Evolutionary conservation across 208 protist species (phyloP), one percentile per base, ranked within the genome.

Genomic region (Porcisia deanei): DNA sequence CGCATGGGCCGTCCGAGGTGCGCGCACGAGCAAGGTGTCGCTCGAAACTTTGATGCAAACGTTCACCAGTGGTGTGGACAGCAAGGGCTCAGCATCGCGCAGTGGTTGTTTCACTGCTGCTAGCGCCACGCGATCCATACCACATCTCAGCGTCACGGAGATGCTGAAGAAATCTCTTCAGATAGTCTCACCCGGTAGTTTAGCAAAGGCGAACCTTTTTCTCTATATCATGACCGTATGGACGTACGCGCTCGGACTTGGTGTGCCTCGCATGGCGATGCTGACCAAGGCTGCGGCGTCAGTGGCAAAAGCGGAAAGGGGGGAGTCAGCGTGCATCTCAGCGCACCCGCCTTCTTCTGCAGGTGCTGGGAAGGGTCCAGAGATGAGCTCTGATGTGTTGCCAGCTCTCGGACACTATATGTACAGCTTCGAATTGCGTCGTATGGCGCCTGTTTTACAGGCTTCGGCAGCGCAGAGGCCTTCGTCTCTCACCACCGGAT

Each of bases 401-500:
- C 65, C 65, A 9, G 63, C 39, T 16, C 14, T 30, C 0, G 75
- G 63, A 0, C 64, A 77, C 55, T 84, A 79, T 39, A 88, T 93
- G 39, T 97, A 97, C 83, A 95, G 91, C 76, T 97, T 97, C 68
- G 93, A 97, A 72, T 84, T 97, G n/a, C 89, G 93, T 22, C 89
- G 93, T 69, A 97, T 97, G 93, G 81, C 88, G 2, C 93, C 93
- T 30, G 80, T 97, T 25, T 65, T 91, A 34, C 71, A 73, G 22
- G 10, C 54, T 22, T 16, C 20, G 1, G 14, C 34, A 16, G 9
- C 45, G 41, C 6, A 12, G 8, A 6, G 4, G 8, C 16, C 34
- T 7, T 43, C 34, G 3, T 14, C 4, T 7, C 39, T n/a, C 16
- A 65, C 60, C 30, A 3, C 6, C 20, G 22, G 18, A 34, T 49